Evolutionary conservation across 164 flowering plant genomes (phyloP), one percentile per base, ranked within the genome.

Genomic region (Umbilicus rupestris): DNA sequence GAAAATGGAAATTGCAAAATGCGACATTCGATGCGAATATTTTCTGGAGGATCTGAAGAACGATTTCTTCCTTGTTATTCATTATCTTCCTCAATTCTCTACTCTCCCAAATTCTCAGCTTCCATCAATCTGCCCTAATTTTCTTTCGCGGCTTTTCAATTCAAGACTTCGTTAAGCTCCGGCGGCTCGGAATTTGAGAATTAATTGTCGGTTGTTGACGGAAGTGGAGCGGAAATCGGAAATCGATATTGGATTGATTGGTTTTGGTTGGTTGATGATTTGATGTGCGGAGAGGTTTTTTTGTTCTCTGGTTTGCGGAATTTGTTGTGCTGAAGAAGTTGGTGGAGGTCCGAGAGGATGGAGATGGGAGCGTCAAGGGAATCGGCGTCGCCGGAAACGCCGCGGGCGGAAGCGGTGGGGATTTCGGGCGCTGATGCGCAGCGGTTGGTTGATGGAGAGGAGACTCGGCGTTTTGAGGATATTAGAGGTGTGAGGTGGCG

Each of bases 401-500:
- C 60, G 29, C 19, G 60, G 29, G 28, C 60, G 35, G 60, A 2
- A 49, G 28, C 37, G n/a, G 37, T 7, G 41, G 39, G 64, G 0
- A 11, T 10, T 37, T 7, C 2, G 5, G 15, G 60, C 30, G 28
- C 0, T 22, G 60, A 22, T 30, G 20, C 55, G 55, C 55, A 7
- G 55, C 55, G 24, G 33, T 30, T 55, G 12, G 35, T 15, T 26
- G 60, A 28, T 3, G 60, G 33, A 3, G 60, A 28, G 60, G 33
- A 47, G 55, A 7, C 7, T 52, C 77, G 72, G 22, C 74, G 77
- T 0, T 84, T 84, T 58, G 65, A 65, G 17, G 69, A 77, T 68
- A 83, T 90, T 3, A 83, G 98, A 78, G 83, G 98, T 39, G 92
- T 93, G 4, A 83, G 68, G 70, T 93, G 98, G 98, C 87, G 98